Evolutionary conservation across 2,329 filamentous ascomycete genomes (phyloP).

Genomic region (Stachybotrys chartarum): DNA sequence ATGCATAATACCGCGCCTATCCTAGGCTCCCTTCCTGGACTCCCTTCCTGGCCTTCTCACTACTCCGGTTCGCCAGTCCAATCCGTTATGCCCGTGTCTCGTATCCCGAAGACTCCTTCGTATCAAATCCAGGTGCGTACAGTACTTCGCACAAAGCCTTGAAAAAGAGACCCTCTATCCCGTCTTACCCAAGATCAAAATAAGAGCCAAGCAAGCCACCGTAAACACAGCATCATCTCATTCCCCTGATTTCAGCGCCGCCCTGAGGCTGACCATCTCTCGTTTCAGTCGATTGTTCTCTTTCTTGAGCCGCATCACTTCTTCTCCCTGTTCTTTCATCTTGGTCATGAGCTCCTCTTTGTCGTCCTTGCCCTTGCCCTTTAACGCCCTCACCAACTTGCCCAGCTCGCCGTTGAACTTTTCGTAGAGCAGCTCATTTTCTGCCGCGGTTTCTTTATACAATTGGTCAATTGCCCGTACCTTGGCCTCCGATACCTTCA

Average conservation of each 20-base stretch:
- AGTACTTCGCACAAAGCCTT: slow-evolving; percentile 9
- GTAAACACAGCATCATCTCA: slow-evolving; percentile 17
- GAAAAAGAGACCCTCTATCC: neutral
- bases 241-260: slow-evolving; percentile 40
- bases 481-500: slow-evolving; percentile 70
- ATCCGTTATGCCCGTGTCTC: neutral
- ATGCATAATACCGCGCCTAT: neutral
- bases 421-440: slow-evolving; percentile 90
- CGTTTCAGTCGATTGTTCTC: slow-evolving; percentile 79
- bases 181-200: slow-evolving; percentile 8
- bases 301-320: slow-evolving; percentile 69
- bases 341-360: slow-evolving; percentile 69
- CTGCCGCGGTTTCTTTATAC: slow-evolving; percentile 78
- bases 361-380: slow-evolving; percentile 65
- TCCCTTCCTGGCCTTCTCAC: neutral
- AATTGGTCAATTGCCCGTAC: slow-evolving; percentile 79
- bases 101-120: neutral
- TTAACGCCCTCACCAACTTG: slow-evolving; percentile 71
- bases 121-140: slow-evolving; percentile 6
- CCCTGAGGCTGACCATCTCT: slow-evolving; percentile 66
- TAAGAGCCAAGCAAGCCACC: slow-evolving; percentile 10
- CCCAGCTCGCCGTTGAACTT: slow-evolving; percentile 87
- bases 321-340: slow-evolving; percentile 68
- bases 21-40: neutral
- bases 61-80: neutral